These are phyloP conservation scores for Xylariales sp. DNA, from an alignment of 2,329 filamentous ascomycete genomes.

Conservation along the genomic window DNA sequence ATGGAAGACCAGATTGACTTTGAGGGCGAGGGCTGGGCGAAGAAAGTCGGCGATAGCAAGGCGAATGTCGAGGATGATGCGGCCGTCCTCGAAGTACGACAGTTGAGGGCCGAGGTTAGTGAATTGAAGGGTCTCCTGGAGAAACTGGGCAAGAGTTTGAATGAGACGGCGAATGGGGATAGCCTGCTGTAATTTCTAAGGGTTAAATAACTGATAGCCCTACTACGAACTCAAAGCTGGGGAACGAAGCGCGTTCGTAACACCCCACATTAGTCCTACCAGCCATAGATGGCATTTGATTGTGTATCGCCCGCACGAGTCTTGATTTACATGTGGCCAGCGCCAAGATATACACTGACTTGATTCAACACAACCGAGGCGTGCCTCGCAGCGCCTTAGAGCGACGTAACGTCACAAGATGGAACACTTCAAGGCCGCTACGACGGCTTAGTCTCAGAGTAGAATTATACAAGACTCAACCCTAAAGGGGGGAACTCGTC, in stretches of 20 bases:
- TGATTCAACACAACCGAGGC: too few species aligned
- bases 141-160: slow-evolving; percentile 41
- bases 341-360: too few species aligned
- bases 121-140: slow-evolving; percentile 64
- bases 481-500: too few species aligned
- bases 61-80: slow-evolving; percentile 86
- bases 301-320: too few species aligned
- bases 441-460: too few species aligned
- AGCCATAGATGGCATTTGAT: background rate
- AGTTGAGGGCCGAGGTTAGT: slow-evolving; percentile 68
- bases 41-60: slow-evolving; percentile 78
- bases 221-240: background rate
- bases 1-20: slow-evolving; percentile 78
- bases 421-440: too few species aligned
- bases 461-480: too few species aligned
- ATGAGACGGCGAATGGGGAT: slow-evolving; percentile 36
- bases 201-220: background rate
- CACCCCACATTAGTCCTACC: background rate
- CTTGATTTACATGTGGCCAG: background rate
- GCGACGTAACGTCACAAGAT: too few species aligned
- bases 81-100: slow-evolving; percentile 75
- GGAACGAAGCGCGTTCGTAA: background rate
- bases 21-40: slow-evolving; percentile 85
- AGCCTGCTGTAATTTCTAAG: slow-evolving; percentile 32
- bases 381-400: too few species aligned